These are phyloP conservation scores for Thermomucor indicae-seudaticae DNA, from an alignment of 371 early-diverging fungal species.

Conservation along the genomic window DNA sequence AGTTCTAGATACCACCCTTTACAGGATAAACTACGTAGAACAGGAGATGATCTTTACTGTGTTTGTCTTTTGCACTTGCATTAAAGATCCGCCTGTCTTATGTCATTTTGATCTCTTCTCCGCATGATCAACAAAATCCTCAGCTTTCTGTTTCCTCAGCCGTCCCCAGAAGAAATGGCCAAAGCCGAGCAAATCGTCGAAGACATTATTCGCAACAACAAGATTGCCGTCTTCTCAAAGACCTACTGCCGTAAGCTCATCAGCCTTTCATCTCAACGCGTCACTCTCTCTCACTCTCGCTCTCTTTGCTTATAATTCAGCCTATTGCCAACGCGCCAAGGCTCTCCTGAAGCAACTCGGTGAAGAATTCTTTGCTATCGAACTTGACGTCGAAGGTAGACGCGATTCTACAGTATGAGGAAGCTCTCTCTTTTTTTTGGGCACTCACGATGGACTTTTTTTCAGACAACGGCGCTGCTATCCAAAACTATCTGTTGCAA, in stretches of 20 bases:
- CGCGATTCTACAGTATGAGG: neutral
- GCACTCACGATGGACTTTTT: constrained; percentile 7
- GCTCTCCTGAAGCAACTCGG: constrained; percentile 36
- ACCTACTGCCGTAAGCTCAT: constrained; percentile 62
- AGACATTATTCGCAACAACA: constrained; percentile 14
- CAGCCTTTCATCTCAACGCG: neutral
- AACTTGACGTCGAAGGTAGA: constrained; percentile 39
- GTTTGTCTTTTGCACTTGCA: too few species aligned
- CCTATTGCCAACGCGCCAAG: constrained; percentile 75
- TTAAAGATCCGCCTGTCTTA: too few species aligned
- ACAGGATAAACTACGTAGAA: too few species aligned
- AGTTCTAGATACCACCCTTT: too few species aligned
- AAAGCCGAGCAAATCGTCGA: constrained; percentile 13
- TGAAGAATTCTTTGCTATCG: constrained; percentile 35
- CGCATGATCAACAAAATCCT: neutral
- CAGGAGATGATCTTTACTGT: too few species aligned
- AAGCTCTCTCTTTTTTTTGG: neutral
- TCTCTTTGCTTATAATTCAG: constrained; percentile 4
- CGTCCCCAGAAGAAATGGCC: constrained; percentile 12
- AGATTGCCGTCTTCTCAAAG: constrained; percentile 68
- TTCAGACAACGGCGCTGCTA: constrained; percentile 58
- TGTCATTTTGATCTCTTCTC: too few species aligned
- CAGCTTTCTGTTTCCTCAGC: neutral
- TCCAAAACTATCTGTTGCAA: constrained; percentile 63
- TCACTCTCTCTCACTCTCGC: neutral